Evolutionary conservation across 305 asterid genomes (phyloP).

Genomic region (Fraxinus sp.): DNA sequence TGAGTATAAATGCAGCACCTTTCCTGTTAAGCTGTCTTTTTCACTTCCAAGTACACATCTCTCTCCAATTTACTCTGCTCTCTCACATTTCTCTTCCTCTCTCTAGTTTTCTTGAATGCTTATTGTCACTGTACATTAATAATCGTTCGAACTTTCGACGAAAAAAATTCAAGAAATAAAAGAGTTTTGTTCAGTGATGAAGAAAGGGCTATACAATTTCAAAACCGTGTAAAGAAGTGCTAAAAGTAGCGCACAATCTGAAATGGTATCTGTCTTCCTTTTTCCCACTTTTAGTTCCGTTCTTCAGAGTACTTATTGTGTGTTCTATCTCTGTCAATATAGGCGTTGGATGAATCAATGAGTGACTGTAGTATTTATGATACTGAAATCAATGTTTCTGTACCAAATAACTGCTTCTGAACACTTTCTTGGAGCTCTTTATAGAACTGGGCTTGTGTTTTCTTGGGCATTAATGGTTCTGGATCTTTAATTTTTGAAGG

Average conservation of each 20-base stretch:
- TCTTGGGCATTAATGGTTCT: constrained; percentile 40
- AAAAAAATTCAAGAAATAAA: constrained; percentile 3
- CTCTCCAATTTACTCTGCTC: constrained; percentile 28
- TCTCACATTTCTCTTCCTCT: constrained; percentile 20
- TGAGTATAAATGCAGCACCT: constrained; percentile 82
- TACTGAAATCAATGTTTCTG: constrained; percentile 52
- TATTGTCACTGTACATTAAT: constrained; percentile 34
- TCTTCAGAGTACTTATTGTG: constrained; percentile 35
- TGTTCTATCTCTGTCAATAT: constrained; percentile 22
- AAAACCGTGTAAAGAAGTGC: constrained; percentile 37
- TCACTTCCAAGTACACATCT: constrained; percentile 34
- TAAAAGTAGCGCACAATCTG: constrained; percentile 59
- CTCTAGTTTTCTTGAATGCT: constrained; percentile 46
- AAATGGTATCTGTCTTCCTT: constrained; percentile 64
- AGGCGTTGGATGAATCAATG: constrained; percentile 44
- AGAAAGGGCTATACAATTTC: constrained; percentile 27
- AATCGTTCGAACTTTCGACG: constrained; percentile 30
- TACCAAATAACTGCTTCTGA: constrained; percentile 43
- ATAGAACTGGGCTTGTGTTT: constrained; percentile 44
- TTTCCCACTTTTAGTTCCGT: constrained; percentile 50
- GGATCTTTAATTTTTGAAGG: constrained; percentile 25
- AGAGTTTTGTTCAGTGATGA: constrained; percentile 11
- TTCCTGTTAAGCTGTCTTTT: constrained; percentile 42
- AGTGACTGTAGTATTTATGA: constrained; percentile 39
- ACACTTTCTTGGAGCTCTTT: constrained; percentile 45